A percentile compares a stretch with the other conserved stretches of the same genome.
These are phyloP conservation scores for Chaetomium tenue DNA, from an alignment of 495 filamentous ascomycete species.

Conservation along the genomic window DNA sequence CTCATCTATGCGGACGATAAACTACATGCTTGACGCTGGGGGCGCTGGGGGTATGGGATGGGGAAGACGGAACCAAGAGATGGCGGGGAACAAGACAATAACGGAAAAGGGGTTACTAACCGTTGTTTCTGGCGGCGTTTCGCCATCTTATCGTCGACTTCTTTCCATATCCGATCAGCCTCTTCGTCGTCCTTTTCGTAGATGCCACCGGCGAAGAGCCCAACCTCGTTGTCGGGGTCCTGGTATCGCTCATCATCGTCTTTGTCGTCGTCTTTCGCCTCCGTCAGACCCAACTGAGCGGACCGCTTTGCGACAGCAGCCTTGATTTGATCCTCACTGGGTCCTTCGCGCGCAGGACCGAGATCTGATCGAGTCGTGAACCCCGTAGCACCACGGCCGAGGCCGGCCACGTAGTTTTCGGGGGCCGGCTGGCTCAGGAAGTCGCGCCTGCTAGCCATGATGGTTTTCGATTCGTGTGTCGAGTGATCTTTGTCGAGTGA, in stretches of 20 bases:
- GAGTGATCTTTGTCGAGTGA: background rate
- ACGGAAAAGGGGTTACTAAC: constrained; percentile 59
- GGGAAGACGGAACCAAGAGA: background rate
- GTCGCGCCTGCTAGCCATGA: constrained; percentile 78
- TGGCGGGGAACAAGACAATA: constrained; percentile 10
- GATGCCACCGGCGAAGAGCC: constrained; percentile 87
- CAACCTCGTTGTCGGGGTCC: constrained; percentile 96
- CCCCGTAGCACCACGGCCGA: constrained; percentile 95
- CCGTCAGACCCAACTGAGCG: constrained; percentile 68
- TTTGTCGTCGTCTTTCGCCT: constrained; percentile 81
- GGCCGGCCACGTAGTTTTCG: constrained; percentile 97
- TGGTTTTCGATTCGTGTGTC: constrained; percentile 5
- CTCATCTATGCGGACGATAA: constrained; percentile 71
- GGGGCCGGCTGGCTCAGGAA: constrained; percentile 89
- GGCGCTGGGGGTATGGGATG: background rate
- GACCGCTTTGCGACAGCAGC: constrained; percentile 91
- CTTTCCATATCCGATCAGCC: constrained; percentile 90
- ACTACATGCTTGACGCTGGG: constrained; percentile 52
- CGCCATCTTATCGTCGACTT: constrained; percentile 96
- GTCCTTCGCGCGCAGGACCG: constrained; percentile 92
- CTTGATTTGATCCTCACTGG: constrained; percentile 97
- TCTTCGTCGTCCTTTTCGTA: constrained; percentile 97
- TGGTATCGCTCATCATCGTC: constrained; percentile 85
- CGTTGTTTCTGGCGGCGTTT: constrained; percentile 79
- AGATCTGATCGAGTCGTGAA: constrained; percentile 98